A percentile compares a stretch with the other conserved stretches of the same genome.
Evolutionary conservation across 2,329 filamentous ascomycete genomes (phyloP).

Genomic region (Neofusicoccum kwambonambiense): DNA sequence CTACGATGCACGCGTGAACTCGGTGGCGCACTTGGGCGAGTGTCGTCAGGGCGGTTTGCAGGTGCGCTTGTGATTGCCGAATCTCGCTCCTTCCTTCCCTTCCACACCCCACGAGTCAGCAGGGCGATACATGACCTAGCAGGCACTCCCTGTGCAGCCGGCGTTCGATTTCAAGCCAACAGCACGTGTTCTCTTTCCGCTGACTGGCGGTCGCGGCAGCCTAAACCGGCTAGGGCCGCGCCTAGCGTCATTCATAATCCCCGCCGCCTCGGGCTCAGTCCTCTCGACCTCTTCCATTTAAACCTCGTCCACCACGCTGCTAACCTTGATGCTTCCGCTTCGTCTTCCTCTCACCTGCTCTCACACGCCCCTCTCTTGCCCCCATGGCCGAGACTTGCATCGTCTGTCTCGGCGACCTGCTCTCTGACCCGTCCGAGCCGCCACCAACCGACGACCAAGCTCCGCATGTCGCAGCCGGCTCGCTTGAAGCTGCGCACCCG

Average conservation of each 20-base stretch:
- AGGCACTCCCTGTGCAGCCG: slow-evolving; percentile 2
- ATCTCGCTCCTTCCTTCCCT: not conserved
- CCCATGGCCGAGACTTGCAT: slow-evolving; percentile 68
- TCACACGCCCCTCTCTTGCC: not conserved
- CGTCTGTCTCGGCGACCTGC: slow-evolving; percentile 69
- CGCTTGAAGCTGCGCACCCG: slow-evolving; percentile 17
- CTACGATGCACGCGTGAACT: not conserved
- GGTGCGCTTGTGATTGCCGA: slow-evolving; percentile 5
- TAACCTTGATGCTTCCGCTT: slow-evolving; percentile 12
- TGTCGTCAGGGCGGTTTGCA: not conserved
- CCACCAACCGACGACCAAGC: slow-evolving; percentile 36
- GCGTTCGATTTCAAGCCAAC: not conserved
- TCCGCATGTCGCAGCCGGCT: slow-evolving; percentile 16
- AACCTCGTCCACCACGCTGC: slow-evolving; percentile 1
- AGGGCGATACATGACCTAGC: not conserved
- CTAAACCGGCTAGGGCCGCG: slow-evolving; percentile 3
- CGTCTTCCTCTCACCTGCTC: slow-evolving; percentile 16
- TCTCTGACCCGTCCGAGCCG: slow-evolving; percentile 42
- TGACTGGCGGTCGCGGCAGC: slow-evolving; percentile 11
- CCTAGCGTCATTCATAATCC: slow-evolving; percentile 18
- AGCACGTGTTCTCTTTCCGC: slow-evolving; percentile 7
- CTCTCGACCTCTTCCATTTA: slow-evolving; percentile 24
- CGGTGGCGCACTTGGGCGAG: not conserved
- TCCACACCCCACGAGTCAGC: not conserved
- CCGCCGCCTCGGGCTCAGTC: slow-evolving; percentile 18